phyloP scores from a whole-genome alignment of 805 yeast genomes.

The Zygotorulaspora sp. region DNA sequence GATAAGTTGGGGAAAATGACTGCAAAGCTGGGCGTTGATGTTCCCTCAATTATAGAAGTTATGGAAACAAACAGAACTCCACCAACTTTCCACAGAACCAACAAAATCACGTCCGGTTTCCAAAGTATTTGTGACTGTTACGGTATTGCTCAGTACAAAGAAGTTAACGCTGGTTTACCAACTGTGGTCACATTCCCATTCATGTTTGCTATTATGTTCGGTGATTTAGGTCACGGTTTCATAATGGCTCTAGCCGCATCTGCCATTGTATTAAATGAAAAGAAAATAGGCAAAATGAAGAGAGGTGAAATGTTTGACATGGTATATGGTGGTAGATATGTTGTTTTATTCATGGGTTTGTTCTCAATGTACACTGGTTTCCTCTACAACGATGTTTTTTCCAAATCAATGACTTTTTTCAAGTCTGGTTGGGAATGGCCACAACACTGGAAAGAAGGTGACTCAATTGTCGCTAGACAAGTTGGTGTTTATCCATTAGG shows the following conservation, averaged over 20 bases:
- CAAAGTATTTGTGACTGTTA: constrained; percentile 73
- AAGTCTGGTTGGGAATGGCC: constrained; percentile 71
- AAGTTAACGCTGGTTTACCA: constrained; percentile 71
- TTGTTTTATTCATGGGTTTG: constrained; percentile 62
- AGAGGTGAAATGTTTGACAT: constrained; percentile 73
- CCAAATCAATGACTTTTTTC: constrained; percentile 64
- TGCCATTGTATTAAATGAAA: constrained; percentile 52
- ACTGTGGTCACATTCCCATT: constrained; percentile 74
- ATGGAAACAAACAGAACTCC: constrained; percentile 63
- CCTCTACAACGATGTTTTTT: constrained; percentile 66
- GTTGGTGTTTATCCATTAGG: constrained; percentile 58
- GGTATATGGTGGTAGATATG: constrained; percentile 71
- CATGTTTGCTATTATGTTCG: constrained; percentile 82
- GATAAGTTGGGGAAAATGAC: constrained; percentile 41
- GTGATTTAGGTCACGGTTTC: constrained; percentile 77
- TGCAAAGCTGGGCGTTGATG: constrained; percentile 27
- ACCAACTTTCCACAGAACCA: constrained; percentile 66
- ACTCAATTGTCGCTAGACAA: constrained; percentile 44
- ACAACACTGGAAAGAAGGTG: constrained; percentile 45
- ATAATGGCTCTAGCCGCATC: constrained; percentile 54
- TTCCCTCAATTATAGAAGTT: constrained; percentile 51
- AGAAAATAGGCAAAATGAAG: constrained; percentile 47
- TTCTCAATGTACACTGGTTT: constrained; percentile 74
- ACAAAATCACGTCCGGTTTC: constrained; percentile 64
- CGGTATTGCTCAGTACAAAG: constrained; percentile 71